Base-by-base conservation (phyloP, 169 alveolate genomes). In the Plasmodium coatneyi region DNA sequence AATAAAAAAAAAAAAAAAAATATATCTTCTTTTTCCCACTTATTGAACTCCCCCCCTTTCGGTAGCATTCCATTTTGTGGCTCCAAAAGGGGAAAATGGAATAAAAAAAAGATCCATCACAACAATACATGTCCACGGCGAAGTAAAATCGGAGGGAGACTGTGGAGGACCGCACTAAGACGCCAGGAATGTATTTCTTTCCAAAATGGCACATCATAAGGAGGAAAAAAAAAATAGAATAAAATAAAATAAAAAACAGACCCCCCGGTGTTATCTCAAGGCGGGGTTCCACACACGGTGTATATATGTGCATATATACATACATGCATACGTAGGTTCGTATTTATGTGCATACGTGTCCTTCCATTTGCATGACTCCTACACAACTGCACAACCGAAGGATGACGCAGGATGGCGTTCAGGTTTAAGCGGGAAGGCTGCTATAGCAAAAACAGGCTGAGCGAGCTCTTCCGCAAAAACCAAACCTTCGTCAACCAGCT, bases 361-460 rank as follows among this genome's bases (percentile, higher is more conserved):
- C 39, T 12, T 46, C 36, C 36, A 80, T 80, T 7, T 34, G 41
- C 3, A 19, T 43, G 28, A 10, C n/a, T 43, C 30, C n/a, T 9
- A 0, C 72, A 25, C 39, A 3, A 12, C 9, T 0, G 52, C 22
- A 32, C 7, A 22, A 74, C 12, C 82, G 25, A n/a, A 81, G n/a
- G 70, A 10, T 32, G 56, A 82, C 16, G 52, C 54, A 86, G 79
- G 34, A 90, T 90, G 94, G 94, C 94, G 36, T 90, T 80, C 28
- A 90, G 82, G 56, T 90, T 90, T 90, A 90, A 90, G 34, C 28
- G 94, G 52, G 94, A 90, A 80, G 94, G 94, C 32, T 80, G 91
- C 72, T 90, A 90, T 70, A 80, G 94, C 80, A 90, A 90, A 66
- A 90, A 90, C 56, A 34, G 94, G 54, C 74, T 90, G 36, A 79